Conservation (phyloP, 2,329 filamentous ascomycete species). For the Monilinia aucupariae region DNA sequence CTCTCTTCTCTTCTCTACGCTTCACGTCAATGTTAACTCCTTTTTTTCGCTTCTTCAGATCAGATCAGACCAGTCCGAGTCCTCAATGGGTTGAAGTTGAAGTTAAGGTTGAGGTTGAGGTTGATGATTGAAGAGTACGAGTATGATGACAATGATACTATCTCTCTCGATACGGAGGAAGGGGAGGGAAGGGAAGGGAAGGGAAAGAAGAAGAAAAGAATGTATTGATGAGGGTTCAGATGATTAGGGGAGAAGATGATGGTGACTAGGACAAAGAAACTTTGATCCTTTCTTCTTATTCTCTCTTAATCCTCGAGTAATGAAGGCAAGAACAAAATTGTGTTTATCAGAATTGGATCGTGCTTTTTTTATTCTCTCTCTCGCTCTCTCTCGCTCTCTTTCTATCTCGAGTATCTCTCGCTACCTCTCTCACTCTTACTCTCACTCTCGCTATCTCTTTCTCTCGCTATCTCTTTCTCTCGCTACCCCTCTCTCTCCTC, state of each 20-base stretch:
- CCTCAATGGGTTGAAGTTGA: background rate
- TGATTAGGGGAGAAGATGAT: constrained; percentile 1
- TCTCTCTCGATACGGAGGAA: too few species aligned
- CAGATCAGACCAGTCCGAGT: constrained; percentile 7
- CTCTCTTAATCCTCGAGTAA: too few species aligned
- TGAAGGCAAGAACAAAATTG: background rate
- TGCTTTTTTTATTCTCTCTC: background rate
- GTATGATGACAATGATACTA: background rate
- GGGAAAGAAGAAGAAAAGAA: background rate
- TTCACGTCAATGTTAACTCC: background rate
- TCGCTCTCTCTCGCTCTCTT: too few species aligned
- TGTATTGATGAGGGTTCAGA: background rate
- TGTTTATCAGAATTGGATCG: background rate
- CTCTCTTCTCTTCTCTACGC: background rate
- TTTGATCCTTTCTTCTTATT: constrained; percentile 5
- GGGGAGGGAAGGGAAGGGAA: too few species aligned
- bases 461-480: too few species aligned
- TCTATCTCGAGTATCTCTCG: too few species aligned
- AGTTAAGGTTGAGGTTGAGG: background rate
- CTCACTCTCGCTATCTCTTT: too few species aligned
- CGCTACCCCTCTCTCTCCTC: too few species aligned
- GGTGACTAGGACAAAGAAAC: constrained; percentile 6
- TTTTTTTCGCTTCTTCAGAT: background rate
- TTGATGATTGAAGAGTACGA: background rate
- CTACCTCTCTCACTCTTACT: too few species aligned